These are phyloP conservation scores for Suhomyces pyralidae DNA, from an alignment of 805 yeast species.

Conservation along the genomic window DNA sequence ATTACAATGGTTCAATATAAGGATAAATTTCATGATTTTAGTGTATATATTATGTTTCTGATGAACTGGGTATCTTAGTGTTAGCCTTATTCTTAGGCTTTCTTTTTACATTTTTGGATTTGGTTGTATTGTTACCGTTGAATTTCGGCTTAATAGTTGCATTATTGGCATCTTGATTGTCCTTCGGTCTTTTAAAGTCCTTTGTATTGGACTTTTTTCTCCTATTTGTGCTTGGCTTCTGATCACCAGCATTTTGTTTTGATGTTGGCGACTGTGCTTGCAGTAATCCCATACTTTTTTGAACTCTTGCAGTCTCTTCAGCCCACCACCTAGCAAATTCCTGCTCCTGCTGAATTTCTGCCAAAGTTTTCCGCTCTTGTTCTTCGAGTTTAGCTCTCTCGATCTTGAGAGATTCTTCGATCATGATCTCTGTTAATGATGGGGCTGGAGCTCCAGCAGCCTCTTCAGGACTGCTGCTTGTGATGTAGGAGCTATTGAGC, in stretches of 20 bases:
- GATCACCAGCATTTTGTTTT: background rate
- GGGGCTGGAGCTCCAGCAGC: conserved; percentile 21
- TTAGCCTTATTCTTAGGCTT: background rate
- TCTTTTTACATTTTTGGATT: background rate
- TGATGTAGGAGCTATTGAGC: background rate
- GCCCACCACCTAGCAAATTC: conserved; percentile 90
- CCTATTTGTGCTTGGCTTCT: background rate
- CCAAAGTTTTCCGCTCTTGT: conserved; percentile 44
- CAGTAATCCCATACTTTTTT: conserved; percentile 29
- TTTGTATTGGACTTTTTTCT: background rate
- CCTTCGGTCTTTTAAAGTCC: background rate
- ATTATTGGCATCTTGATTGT: background rate
- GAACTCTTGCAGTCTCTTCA: conserved; percentile 67
- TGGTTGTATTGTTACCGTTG: background rate
- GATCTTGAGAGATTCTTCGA: conserved; percentile 43
- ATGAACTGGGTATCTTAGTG: background rate
- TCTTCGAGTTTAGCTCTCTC: conserved; percentile 29
- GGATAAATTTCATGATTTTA: background rate
- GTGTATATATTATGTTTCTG: background rate
- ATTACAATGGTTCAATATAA: background rate
- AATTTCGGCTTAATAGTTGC: background rate
- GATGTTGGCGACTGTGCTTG: background rate
- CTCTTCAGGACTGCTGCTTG: background rate
- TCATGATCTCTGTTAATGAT: conserved; percentile 43
- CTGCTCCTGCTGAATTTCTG: conserved; percentile 76